Evolutionary conservation across 805 yeast genomes (phyloP).

Genomic region (Starmerella asiatica): DNA sequence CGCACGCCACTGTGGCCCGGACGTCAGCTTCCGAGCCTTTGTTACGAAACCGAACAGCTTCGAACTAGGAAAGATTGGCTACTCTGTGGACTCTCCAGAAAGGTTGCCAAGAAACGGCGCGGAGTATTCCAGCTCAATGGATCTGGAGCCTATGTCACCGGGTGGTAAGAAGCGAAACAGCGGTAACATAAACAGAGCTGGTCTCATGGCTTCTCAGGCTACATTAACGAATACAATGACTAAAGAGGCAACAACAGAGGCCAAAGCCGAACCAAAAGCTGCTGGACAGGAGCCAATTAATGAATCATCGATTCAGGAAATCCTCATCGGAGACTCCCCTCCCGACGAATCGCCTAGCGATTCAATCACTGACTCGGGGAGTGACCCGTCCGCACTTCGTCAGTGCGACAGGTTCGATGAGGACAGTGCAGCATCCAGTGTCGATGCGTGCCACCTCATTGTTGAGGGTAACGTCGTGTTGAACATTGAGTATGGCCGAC

Average conservation of each 20-base stretch:
- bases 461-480: conserved; percentile 5
- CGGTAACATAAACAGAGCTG: background rate
- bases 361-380: background rate
- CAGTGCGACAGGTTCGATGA: background rate
- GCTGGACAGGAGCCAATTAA: no score
- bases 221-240: background rate
- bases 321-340: no score
- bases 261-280: background rate
- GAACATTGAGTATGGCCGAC: conserved; percentile 19
- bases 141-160: background rate
- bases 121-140: background rate
- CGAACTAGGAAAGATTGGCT: conserved; percentile 3
- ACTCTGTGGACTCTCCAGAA: background rate
- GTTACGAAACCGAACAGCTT: conserved; percentile 12
- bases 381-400: background rate
- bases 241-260: no score
- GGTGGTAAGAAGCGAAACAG: background rate
- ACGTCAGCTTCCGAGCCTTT: conserved; percentile 8
- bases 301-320: no score
- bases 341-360: no score
- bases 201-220: background rate
- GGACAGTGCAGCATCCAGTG: background rate
- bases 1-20: background rate
- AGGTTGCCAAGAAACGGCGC: background rate
- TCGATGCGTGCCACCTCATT: conserved; percentile 5